These are phyloP conservation scores for Aspergillus spinulosporus DNA, from an alignment of 2,329 filamentous ascomycete species.

Conservation along the genomic window DNA sequence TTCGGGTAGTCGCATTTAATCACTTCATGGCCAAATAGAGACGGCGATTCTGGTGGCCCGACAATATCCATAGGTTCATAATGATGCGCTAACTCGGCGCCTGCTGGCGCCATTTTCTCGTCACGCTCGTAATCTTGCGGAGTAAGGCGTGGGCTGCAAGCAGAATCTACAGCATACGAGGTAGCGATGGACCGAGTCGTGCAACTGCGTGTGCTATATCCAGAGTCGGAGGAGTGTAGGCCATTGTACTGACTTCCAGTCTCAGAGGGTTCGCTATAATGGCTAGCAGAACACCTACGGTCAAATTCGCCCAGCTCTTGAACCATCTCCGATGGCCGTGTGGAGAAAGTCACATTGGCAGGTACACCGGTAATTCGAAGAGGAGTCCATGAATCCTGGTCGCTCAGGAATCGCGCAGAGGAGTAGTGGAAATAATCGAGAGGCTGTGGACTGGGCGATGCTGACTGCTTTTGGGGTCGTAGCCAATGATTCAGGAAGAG, in stretches of 20 bases:
- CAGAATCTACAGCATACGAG: constrained; percentile 31
- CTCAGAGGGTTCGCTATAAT: constrained; percentile 34
- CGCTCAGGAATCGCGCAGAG: constrained; percentile 20
- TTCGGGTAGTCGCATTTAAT: constrained; percentile 33
- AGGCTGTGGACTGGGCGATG: constrained; percentile 22
- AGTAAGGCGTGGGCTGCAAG: constrained; percentile 29
- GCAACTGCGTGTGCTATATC: constrained; percentile 36
- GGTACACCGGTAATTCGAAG: constrained; percentile 32
- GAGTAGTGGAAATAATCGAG: constrained; percentile 28
- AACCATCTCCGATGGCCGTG: constrained; percentile 23
- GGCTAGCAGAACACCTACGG: constrained; percentile 26
- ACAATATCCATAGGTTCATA: constrained; percentile 35
- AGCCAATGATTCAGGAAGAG: constrained; percentile 26
- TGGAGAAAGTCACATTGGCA: constrained; percentile 20
- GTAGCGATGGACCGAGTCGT: constrained; percentile 32
- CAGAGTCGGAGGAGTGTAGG: constrained; percentile 36
- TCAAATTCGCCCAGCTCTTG: constrained; percentile 25
- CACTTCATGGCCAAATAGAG: constrained; percentile 49
- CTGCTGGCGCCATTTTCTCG: constrained; percentile 22
- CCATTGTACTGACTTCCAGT: constrained; percentile 35
- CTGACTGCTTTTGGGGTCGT: constrained; percentile 16
- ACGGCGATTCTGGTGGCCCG: constrained; percentile 50
- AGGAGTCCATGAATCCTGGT: constrained; percentile 37
- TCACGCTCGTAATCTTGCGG: constrained; percentile 26
- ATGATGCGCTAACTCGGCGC: constrained; percentile 17